phyloP scores from a whole-genome alignment of 306 rosid species.

The Sicyos edulis region DNA sequence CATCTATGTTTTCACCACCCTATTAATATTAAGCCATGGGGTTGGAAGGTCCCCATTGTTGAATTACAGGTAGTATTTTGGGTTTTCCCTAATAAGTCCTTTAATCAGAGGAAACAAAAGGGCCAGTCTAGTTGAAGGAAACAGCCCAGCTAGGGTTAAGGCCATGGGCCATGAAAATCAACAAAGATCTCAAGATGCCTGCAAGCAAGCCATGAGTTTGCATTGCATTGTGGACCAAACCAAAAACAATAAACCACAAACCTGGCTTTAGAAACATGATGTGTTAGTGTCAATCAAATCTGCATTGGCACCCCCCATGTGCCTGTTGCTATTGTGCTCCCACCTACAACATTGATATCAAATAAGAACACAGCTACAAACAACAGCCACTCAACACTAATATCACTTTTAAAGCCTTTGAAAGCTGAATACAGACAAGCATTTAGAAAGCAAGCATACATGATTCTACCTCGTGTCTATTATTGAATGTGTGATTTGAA shows the following conservation, averaged over 20 bases:
- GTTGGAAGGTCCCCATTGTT: background rate
- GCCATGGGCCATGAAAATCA: slow-evolving; percentile 15
- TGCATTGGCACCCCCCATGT: slow-evolving; percentile 19
- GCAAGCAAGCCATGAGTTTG: slow-evolving; percentile 11
- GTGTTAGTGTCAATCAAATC: slow-evolving; percentile 18
- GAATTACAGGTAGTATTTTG: background rate
- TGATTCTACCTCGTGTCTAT: slow-evolving; percentile 12
- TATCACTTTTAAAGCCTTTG: background rate
- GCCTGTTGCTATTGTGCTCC: slow-evolving; percentile 12
- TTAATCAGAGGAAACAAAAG: background rate
- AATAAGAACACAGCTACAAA: slow-evolving; percentile 5
- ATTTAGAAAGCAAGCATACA: background rate
- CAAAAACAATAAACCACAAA: slow-evolving; percentile 13
- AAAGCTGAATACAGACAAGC: slow-evolving; percentile 19
- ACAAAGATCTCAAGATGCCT: slow-evolving; percentile 11
- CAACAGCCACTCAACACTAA: slow-evolving; percentile 20
- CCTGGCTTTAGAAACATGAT: background rate
- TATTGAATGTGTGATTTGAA: background rate
- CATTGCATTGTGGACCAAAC: slow-evolving; percentile 17
- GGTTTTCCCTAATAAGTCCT: background rate
- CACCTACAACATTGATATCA: slow-evolving; percentile 21
- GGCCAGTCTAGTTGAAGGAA: slow-evolving; percentile 10
- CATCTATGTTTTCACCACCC: background rate
- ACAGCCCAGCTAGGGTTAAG: slow-evolving; percentile 14
- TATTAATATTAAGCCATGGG: background rate